These are phyloP conservation scores for Aegilops sharonensis DNA, from an alignment of 176 grass and related monocot genomes.

Conservation along the genomic window DNA sequence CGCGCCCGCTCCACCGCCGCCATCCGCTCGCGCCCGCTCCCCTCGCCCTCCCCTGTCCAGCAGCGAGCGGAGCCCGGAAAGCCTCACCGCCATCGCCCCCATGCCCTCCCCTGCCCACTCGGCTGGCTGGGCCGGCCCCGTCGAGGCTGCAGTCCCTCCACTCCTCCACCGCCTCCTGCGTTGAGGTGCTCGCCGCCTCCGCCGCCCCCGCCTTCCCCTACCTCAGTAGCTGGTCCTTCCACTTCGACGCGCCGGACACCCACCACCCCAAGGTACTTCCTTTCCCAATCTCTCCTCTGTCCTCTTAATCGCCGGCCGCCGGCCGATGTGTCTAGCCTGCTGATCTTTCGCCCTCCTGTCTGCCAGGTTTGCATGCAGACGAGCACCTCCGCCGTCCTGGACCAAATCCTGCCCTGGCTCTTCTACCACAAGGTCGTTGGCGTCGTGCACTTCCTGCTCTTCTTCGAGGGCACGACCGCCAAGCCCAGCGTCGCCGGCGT, in stretches of 20 bases:
- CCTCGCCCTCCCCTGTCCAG: too few relatives aligned
- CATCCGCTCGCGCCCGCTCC: too few relatives aligned
- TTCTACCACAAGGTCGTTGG: slow-evolving; percentile 92
- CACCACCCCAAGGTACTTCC: too few relatives aligned
- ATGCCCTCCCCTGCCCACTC: too few relatives aligned
- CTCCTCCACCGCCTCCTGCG: slow-evolving; percentile 3
- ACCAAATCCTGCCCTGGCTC: slow-evolving; percentile 94
- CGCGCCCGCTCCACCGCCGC: too few relatives aligned
- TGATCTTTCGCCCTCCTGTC: not conserved
- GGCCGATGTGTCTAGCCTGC: too few relatives aligned
- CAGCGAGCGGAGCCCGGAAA: too few relatives aligned
- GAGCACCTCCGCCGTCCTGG: slow-evolving; percentile 81
- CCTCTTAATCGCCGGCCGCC: too few relatives aligned
- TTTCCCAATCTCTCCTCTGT: too few relatives aligned
- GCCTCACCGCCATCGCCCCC: too few relatives aligned
- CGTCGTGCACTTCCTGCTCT: slow-evolving; percentile 82
- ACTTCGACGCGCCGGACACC: slow-evolving; percentile 34
- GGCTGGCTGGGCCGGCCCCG: too few relatives aligned
- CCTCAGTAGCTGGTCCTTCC: slow-evolving; percentile 73
- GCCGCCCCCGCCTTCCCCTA: slow-evolving; percentile 61
- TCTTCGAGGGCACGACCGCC: slow-evolving; percentile 85
- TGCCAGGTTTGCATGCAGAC: slow-evolving; percentile 72
- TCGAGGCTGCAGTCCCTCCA: too few relatives aligned
- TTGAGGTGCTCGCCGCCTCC: not conserved
- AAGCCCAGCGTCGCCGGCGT: slow-evolving; percentile 65